A percentile compares a stretch with the other conserved stretches of the same genome.
phyloP scores from a whole-genome alignment of 2,329 filamentous ascomycete genomes.

The Aspergillus fumigatus region DNA sequence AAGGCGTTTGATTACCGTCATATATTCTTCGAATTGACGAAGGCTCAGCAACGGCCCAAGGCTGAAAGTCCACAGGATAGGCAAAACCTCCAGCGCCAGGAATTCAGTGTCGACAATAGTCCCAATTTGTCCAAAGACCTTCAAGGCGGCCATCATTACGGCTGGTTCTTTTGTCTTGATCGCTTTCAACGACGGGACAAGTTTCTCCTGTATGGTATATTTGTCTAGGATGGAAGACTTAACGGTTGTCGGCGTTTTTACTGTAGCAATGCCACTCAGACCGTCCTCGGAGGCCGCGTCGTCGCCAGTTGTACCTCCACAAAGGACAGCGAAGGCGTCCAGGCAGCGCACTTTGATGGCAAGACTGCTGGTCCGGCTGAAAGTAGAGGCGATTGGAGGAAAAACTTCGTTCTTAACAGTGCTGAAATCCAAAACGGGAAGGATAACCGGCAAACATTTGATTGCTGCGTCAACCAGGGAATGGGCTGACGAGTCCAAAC shows the following conservation, averaged over 20 bases:
- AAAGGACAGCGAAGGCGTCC: conserved; percentile 84
- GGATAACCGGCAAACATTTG: conserved; percentile 69
- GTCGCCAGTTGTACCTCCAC: conserved; percentile 64
- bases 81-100: conserved; percentile 83
- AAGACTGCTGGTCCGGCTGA: conserved; percentile 87
- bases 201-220: conserved; percentile 97
- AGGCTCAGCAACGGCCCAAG: conserved; percentile 84
- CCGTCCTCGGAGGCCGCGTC: conserved; percentile 57
- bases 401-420: conserved; percentile 97
- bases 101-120: conserved; percentile 82
- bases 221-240: conserved; percentile 85
- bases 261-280: conserved; percentile 61
- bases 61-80: conserved; percentile 86
- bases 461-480: conserved; percentile 83
- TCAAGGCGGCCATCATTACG: conserved; percentile 90
- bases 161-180: conserved; percentile 98
- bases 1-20: conserved; percentile 78
- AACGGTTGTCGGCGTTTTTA: conserved; percentile 53
- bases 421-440: conserved; percentile 88
- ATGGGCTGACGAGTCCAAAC: conserved; percentile 84
- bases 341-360: conserved; percentile 91
- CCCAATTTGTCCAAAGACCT: conserved; percentile 79
- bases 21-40: conserved; percentile 82
- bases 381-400: conserved; percentile 82
- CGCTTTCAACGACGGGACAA: conserved; percentile 79